Conservation (phyloP, 768 basidiomycete species). For the Mycena epipterygia region DNA sequence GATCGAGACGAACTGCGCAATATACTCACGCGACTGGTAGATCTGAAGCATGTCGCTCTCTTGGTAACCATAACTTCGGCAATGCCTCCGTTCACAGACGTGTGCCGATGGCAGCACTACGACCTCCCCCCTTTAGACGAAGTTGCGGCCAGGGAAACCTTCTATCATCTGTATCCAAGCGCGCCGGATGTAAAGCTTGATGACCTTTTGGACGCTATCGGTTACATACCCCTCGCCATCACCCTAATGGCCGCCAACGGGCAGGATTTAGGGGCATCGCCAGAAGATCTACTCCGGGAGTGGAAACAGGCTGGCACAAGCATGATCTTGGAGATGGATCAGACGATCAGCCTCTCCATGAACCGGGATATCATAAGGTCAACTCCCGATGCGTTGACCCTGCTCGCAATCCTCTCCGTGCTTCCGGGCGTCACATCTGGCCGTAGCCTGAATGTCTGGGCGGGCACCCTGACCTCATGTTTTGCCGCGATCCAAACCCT, state of each 20-base stretch:
- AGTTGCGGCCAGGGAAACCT: conserved; percentile 39
- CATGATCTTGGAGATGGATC: conserved; percentile 10
- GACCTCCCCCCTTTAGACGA: conserved; percentile 34
- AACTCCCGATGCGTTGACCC: background rate
- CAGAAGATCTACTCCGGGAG: background rate
- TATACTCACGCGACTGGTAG: conserved; percentile 40
- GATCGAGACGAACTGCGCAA: conserved; percentile 40
- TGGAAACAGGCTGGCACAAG: conserved; percentile 7
- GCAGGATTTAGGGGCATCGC: background rate
- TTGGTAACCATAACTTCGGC: conserved; percentile 51
- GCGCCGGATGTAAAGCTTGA: conserved; percentile 20
- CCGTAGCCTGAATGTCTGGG: conserved; percentile 28
- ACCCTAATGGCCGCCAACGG: conserved; percentile 49
- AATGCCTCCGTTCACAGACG: conserved; percentile 38
- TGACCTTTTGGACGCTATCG: conserved; percentile 38
- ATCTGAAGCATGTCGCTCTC: conserved; percentile 45
- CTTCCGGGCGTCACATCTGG: conserved; percentile 41
- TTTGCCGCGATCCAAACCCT: conserved; percentile 23
- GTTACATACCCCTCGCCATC: conserved; percentile 49
- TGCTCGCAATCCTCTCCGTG: conserved; percentile 36
- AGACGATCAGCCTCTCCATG: conserved; percentile 4
- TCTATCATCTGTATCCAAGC: conserved; percentile 33
- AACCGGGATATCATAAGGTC: background rate
- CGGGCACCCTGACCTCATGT: conserved; percentile 2
- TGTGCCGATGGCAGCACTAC: conserved; percentile 42